Percentiles rank a stretch among this genome's conserved stretches.
phyloP scores from a whole-genome alignment of 331 rosid genomes.

The Cydonia oblonga region DNA sequence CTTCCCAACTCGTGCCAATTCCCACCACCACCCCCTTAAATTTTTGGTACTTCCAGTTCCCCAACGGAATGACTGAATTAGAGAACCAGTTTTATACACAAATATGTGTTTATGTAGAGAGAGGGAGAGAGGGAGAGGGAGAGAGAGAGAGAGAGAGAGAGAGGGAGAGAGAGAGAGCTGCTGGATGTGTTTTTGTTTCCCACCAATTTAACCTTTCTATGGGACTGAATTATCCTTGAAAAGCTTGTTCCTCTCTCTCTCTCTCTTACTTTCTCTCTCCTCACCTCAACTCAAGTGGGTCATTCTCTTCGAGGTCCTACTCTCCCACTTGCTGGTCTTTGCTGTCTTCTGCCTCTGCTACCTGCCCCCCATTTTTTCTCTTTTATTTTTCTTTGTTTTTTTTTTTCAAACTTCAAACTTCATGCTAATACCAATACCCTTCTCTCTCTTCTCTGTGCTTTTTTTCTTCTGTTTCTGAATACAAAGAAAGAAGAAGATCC shows the following conservation, averaged over 20 bases:
- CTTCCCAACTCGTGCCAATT: slow-evolving; percentile 19
- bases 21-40: background rate
- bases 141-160: background rate
- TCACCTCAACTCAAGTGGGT: slow-evolving; percentile 46
- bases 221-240: slow-evolving; percentile 46
- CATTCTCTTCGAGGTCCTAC: slow-evolving; percentile 67
- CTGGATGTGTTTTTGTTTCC: slow-evolving; percentile 39
- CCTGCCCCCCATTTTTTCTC: slow-evolving; percentile 21
- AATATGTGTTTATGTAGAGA: no score
- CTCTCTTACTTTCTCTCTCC: background rate
- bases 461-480: slow-evolving; percentile 12
- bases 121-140: background rate
- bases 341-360: slow-evolving; percentile 37
- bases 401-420: slow-evolving; percentile 13
- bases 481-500: slow-evolving; percentile 36
- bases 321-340: slow-evolving; percentile 62
- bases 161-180: background rate
- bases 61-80: background rate
- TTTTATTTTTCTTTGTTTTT: slow-evolving; percentile 16
- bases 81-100: background rate
- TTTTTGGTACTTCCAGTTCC: slow-evolving; percentile 9
- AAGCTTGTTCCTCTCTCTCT: background rate
- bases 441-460: slow-evolving; percentile 27
- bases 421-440: slow-evolving; percentile 1
- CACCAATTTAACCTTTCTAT: slow-evolving; percentile 47